Base-by-base conservation (phyloP, 345 rosid species). In the Populus simonii region DNA sequence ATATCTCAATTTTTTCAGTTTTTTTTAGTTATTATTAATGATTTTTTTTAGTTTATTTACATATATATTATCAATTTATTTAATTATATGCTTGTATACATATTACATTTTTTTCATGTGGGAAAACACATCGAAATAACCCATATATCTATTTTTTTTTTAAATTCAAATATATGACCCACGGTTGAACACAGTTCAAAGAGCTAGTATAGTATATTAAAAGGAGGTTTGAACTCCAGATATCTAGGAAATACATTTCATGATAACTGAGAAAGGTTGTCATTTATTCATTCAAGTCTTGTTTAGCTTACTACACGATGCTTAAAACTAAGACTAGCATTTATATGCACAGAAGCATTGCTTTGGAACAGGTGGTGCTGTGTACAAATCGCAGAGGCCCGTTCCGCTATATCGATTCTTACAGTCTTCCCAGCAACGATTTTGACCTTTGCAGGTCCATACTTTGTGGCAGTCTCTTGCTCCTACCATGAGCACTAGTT, bases 301-400 rank as follows among this genome's bases (percentile, higher is more conserved):
- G 23, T n/a, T 47, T 66, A 68, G 15, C 8, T 6, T 0, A 18
- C 5, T 20, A 35, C 49, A 68, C 9, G 18, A 66, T 27, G 29
- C 15, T 23, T n/a, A 0, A 61, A 61, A 29, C 0, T 67, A 33
- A 27, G 68, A 74, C 66, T 72, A 82, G 71, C 87, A 78, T 66
- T 73, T 70, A 27, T 75, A 80, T 3, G 86, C 84, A 79, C 88
- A 85, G 33, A 83, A 85, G 49, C 88, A 83, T 31, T 85, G 88
- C 77, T 78, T 80, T 0, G 88, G 86, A 76, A 85, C 83, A 6
- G 75, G 39, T 0, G 85, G 87, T 8, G 80, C 80, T n/a, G 83
- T 75, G 51, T 82, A 85, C 8, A 82, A 47, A 75, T 83, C 83
- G 35, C 80, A 83, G 2, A 69, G 75, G 4, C 86, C 88, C 73